A percentile compares a stretch with the other conserved stretches of the same genome.
phyloP scores from a whole-genome alignment of 2,329 filamentous ascomycete genomes.

The Ascochyta koolunga region DNA sequence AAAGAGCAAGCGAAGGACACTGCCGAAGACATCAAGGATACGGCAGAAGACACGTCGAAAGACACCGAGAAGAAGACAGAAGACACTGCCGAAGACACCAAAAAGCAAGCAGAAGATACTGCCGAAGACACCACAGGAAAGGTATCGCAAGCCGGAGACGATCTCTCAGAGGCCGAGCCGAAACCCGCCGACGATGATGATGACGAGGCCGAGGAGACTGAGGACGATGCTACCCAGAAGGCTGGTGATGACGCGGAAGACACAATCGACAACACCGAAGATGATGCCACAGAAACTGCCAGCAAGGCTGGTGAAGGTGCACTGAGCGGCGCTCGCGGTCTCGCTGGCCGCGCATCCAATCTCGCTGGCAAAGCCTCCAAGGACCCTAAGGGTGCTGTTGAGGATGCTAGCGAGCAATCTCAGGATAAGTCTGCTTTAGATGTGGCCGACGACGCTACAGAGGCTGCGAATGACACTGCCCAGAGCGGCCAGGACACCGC shows the following conservation, averaged over 20 bases:
- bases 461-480: conserved; percentile 40
- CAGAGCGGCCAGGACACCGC: conserved; percentile 44
- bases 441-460: conserved; percentile 39
- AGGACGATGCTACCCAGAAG: conserved; percentile 52
- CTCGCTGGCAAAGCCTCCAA: conserved; percentile 52
- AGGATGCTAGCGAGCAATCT: conserved; percentile 46
- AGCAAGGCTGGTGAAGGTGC: conserved; percentile 48
- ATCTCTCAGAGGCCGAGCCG: conserved; percentile 54
- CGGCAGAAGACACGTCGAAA: conserved; percentile 43
- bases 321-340: conserved; percentile 53
- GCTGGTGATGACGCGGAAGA: conserved; percentile 55
- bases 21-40: conserved; percentile 46
- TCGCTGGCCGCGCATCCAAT: conserved; percentile 55
- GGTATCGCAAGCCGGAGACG: conserved; percentile 54
- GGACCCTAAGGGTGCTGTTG: conserved; percentile 46
- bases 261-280: conserved; percentile 48
- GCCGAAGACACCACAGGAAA: conserved; percentile 51
- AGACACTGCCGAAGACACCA: conserved; percentile 52
- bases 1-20: conserved; percentile 37
- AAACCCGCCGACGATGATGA: conserved; percentile 52
- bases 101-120: conserved; percentile 54
- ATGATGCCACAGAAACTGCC: conserved; percentile 46
- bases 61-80: conserved; percentile 55
- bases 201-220: conserved; percentile 29
- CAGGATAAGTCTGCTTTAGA: conserved; percentile 44